These are phyloP conservation scores for Testicularia cyperi DNA, from an alignment of 1,284 basidiomycete species.

Conservation along the genomic window DNA sequence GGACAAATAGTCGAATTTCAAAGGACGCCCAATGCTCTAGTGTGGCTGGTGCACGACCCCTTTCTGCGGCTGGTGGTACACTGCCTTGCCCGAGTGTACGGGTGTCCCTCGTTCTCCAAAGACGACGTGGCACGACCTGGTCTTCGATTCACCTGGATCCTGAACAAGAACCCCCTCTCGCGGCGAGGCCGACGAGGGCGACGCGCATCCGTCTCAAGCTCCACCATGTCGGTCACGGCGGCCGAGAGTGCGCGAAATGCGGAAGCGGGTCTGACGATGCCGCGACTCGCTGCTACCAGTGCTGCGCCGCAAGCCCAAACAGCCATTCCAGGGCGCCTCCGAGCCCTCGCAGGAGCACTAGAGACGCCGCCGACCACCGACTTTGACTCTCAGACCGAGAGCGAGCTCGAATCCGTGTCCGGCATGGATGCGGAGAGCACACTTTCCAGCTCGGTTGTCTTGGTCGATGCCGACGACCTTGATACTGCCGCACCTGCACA, in stretches of 20 bases:
- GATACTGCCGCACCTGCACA: too few species aligned
- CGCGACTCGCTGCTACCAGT: background rate
- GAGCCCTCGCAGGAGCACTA: background rate
- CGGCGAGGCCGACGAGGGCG: constrained; percentile 17
- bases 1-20: constrained; percentile 39
- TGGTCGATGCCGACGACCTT: background rate
- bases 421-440: constrained; percentile 2
- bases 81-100: constrained; percentile 43
- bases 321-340: too few species aligned
- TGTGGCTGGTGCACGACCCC: constrained; percentile 46
- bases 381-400: constrained; percentile 32
- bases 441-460: constrained; percentile 5
- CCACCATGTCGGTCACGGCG: background rate
- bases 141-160: constrained; percentile 44
- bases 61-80: constrained; percentile 48
- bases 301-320: too few species aligned
- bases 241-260: background rate
- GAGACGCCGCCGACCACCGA: constrained; percentile 46
- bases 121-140: constrained; percentile 14
- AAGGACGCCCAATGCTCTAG: constrained; percentile 42
- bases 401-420: constrained; percentile 5
- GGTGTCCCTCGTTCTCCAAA: constrained; percentile 47
- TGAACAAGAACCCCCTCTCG: constrained; percentile 44
- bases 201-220: constrained; percentile 13
- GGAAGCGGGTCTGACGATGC: background rate